Evolutionary conservation across 768 basidiomycete genomes (phyloP).

Genomic region (Sutorius australiensis): DNA sequence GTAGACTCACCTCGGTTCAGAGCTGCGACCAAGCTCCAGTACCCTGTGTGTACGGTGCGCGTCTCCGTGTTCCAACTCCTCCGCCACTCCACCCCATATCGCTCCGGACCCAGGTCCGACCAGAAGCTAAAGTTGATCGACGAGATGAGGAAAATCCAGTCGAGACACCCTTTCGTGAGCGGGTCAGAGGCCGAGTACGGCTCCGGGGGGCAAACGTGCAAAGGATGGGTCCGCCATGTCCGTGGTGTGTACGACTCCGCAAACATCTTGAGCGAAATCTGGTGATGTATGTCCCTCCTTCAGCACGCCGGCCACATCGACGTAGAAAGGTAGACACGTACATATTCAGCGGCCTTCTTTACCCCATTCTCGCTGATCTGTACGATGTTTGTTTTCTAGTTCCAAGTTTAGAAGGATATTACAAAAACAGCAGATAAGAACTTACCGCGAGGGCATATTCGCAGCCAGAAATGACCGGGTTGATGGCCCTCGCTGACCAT

Average conservation of each 20-base stretch:
- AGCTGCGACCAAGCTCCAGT: constrained; percentile 84
- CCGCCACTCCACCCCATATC: constrained; percentile 80
- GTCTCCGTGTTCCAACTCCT: constrained; percentile 55
- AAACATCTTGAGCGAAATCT: constrained; percentile 62
- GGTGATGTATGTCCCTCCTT: background rate
- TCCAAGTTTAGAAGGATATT: background rate
- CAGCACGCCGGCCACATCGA: constrained; percentile 4
- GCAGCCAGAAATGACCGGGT: constrained; percentile 59
- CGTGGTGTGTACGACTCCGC: constrained; percentile 70
- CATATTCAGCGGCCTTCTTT: constrained; percentile 61
- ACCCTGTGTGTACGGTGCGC: constrained; percentile 68
- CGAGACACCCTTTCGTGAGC: constrained; percentile 52
- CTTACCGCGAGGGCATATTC: constrained; percentile 56
- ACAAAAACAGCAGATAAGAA: background rate
- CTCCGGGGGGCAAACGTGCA: constrained; percentile 72
- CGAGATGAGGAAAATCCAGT: constrained; percentile 90
- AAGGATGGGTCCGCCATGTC: constrained; percentile 65
- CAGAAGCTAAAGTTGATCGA: constrained; percentile 88
- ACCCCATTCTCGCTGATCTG: constrained; percentile 59
- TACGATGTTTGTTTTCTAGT: constrained; percentile 58
- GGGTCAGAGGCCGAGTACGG: constrained; percentile 53
- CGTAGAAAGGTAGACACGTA: constrained; percentile 28
- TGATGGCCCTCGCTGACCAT: constrained; percentile 26
- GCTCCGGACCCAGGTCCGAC: constrained; percentile 60
- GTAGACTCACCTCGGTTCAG: constrained; percentile 64